Conservation (phyloP, 768 basidiomycete species). For the Tulasnella sp. region DNA sequence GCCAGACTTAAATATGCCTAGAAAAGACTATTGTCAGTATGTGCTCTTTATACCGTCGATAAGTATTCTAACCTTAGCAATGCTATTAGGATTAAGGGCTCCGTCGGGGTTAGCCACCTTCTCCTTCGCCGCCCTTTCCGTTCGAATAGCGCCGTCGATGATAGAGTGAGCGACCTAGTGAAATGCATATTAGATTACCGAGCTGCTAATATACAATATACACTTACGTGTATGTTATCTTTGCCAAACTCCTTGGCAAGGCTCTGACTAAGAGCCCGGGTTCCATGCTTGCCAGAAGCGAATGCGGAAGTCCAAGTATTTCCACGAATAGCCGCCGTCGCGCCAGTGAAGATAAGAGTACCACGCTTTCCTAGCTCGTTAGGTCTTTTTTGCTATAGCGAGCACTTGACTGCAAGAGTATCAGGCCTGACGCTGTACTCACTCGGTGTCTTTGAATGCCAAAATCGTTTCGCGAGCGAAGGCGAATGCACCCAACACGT, state of each 20-base stretch:
- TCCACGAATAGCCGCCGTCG: conserved; percentile 55
- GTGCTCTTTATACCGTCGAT: too few relatives aligned
- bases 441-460: conserved; percentile 37
- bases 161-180: conserved; percentile 41
- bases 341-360: conserved; percentile 59
- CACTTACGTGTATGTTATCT: conserved; percentile 58
- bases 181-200: too few relatives aligned
- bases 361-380: conserved; percentile 41
- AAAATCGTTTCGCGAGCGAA: conserved; percentile 52
- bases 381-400: conserved; percentile 33
- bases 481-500: conserved; percentile 47
- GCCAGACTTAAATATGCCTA: conserved; percentile 14
- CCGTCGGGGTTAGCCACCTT: conserved; percentile 37
- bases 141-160: conserved; percentile 29
- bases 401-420: conserved; percentile 14
- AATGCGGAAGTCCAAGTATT: conserved; percentile 50
- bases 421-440: not conserved
- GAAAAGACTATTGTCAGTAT: not conserved
- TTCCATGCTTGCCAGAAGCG: conserved; percentile 50
- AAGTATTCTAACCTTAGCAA: conserved; percentile 41
- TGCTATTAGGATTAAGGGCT: conserved; percentile 50
- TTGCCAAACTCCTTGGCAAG: conserved; percentile 64
- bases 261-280: conserved; percentile 56
- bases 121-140: conserved; percentile 26
- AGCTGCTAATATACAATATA: not conserved